Base-by-base conservation (phyloP, 768 basidiomycete species). In the Mycena polygramma region DNA sequence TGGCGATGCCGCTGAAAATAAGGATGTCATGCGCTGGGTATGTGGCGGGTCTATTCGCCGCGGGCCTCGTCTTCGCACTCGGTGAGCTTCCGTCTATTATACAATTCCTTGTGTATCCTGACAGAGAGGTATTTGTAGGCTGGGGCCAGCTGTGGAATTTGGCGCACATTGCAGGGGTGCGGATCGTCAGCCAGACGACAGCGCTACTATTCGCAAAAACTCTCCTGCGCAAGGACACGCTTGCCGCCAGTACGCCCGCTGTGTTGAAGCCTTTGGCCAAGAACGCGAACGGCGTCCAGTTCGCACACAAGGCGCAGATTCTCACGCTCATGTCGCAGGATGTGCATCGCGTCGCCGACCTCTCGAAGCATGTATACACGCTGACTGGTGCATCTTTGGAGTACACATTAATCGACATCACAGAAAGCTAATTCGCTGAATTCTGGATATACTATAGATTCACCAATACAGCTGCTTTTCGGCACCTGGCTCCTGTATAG, bases 171-270 rank as follows among this genome's bases (percentile, higher is more conserved):
- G 75, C 91, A 35, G 88, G 90, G 77, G 85, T 86, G 51, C 82
- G 87, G n/a, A 78, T 92, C 54, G 86, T 84, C 62, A 81, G 88
- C 19, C 89, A 92, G 73, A 81, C 92, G 55, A 91, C 91, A 78
- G 88, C 90, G 9, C 83, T 88, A 57, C 82, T 92, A 7, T 92
- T 90, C 74, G 84, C 84, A 48, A 92, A 92, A 80, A 92, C 91
- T 1, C 84, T 92, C 26, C 84, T 89, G 6, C 87, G 91, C 62
- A 92, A 92, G 78, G 89, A 92, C 15, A 52, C 26, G 9, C 9
- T 30, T 68, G 77, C 91, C 19, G 55, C n/a, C n/a, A n/a, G n/a
- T n/a, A n/a, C n/a, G n/a, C n/a, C 39, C 11, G 20, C 55, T 6
- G 39, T 7, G 39, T 7, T 19, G 22, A 57, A 22, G 20, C 2